Conservation (phyloP, 2,329 filamentous ascomycete genomes). For the Cordyceps cateniannulata region DNA sequence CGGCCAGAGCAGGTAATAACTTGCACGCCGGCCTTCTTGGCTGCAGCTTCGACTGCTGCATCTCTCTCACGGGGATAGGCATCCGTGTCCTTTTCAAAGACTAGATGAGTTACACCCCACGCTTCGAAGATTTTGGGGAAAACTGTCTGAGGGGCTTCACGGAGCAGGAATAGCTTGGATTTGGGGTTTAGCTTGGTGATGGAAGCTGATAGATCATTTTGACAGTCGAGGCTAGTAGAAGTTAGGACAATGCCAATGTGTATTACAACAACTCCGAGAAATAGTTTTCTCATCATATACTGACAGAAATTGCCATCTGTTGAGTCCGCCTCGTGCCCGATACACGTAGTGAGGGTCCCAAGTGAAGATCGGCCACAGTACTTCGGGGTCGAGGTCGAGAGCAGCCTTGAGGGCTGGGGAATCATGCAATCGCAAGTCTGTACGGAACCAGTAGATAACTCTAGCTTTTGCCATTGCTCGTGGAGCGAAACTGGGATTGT, state of each 20-base stretch:
- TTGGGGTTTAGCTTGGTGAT: conserved; percentile 64
- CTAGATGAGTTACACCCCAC: conserved; percentile 69
- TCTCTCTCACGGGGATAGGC: conserved; percentile 63
- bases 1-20: conserved; percentile 59
- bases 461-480: conserved; percentile 26
- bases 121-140: conserved; percentile 66
- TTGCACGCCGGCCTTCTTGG: conserved; percentile 58
- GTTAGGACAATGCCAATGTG: background rate
- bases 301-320: conserved; percentile 68
- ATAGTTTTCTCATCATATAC: conserved; percentile 15
- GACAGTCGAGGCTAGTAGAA: conserved; percentile 59
- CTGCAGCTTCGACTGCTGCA: conserved; percentile 49
- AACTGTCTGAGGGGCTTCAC: conserved; percentile 65
- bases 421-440: conserved; percentile 71
- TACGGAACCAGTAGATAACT: conserved; percentile 74
- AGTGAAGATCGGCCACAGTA: conserved; percentile 69
- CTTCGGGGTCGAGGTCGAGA: conserved; percentile 60
- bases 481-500: too few species aligned
- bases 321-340: conserved; percentile 60
- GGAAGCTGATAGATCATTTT: conserved; percentile 60
- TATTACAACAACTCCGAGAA: background rate
- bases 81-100: conserved; percentile 76
- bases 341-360: conserved; percentile 81
- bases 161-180: conserved; percentile 64
- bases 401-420: conserved; percentile 68